Percentiles rank a stretch among this genome's conserved stretches.
phyloP scores from a whole-genome alignment of 805 yeast species.

The Sugiyamaella smithiae region DNA sequence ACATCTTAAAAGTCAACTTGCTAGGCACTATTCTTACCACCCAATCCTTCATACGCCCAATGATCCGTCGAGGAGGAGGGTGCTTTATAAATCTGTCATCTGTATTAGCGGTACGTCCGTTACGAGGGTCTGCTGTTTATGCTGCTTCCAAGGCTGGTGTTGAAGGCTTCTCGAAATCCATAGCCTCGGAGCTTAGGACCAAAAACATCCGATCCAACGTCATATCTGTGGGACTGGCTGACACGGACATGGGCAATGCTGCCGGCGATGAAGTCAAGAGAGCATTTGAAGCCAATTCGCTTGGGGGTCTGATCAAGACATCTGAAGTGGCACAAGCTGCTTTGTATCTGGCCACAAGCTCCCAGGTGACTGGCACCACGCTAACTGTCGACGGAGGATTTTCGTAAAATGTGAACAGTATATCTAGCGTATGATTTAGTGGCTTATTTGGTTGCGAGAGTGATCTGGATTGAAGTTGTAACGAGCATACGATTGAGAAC shows the following conservation, averaged over 20 bases:
- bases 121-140: constrained; percentile 59
- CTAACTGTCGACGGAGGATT: constrained; percentile 24
- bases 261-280: constrained; percentile 6
- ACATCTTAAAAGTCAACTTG: constrained; percentile 55
- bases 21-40: constrained; percentile 59
- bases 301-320: constrained; percentile 13
- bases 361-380: constrained; percentile 20
- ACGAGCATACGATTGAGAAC: too few relatives aligned
- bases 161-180: constrained; percentile 54
- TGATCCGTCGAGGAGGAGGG: constrained; percentile 42
- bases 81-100: constrained; percentile 66
- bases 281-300: constrained; percentile 13
- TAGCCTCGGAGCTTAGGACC: constrained; percentile 59
- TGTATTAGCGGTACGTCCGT: constrained; percentile 48
- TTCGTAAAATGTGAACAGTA: background rate
- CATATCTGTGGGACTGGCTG: constrained; percentile 63
- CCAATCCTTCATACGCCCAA: constrained; percentile 48
- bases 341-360: constrained; percentile 15
- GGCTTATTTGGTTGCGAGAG: too few relatives aligned
- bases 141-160: constrained; percentile 71
- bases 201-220: constrained; percentile 59
- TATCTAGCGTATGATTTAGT: too few relatives aligned
- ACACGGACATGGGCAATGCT: constrained; percentile 55
- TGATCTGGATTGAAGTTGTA: too few relatives aligned
- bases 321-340: constrained; percentile 26